Evolutionary conservation across 2,329 filamentous ascomycete species (phyloP), one percentile per base, ranked within the genome.

Genomic region (Fusarium tuaranense): DNA sequence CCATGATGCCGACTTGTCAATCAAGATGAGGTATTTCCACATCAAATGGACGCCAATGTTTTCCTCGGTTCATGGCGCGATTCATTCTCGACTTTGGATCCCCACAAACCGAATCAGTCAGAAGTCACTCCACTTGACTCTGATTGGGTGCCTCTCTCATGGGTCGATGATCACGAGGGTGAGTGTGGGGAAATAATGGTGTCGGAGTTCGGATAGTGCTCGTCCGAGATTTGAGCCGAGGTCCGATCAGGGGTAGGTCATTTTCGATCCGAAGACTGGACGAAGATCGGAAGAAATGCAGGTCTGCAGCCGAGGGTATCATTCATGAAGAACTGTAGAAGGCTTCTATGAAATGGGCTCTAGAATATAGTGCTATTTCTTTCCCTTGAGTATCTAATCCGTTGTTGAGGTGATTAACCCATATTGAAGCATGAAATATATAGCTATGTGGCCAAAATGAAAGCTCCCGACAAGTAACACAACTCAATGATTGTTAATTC

Each of bases 31-130:
- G 34, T 34, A 58, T 58, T 58, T 36, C 20, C 32, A 36, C 12
- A 36, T 58, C 32, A 36, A 27, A 32, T 58, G 53, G 53, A 32
- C 27, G 32, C 53, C 14, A 20, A n/a, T 36, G 20, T 57, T 53
- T n/a, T 27, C 20, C 27, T 13, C 18, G 30, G 12, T 16, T 59
- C 27, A 59, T 59, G 27, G 36, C 38, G 16, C 36, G 58, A 61
- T 38, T 61, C 58, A 41, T 25, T 60, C 22, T 18, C 25, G 18
- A 25, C 10, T 25, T n/a, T 27, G 9, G 18, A 61, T 25, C 58
- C 57, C 58, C 58, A 61, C 58, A 61, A 60, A 61, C 58, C 58
- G 58, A 61, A 61, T 44, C 58, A 32, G 30, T 27, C 13, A 36
- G 30, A 25, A 14, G 34, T 61, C 38, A 20, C 27, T 32, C 30